These are phyloP conservation scores for Crithidia expoeki DNA, from an alignment of 208 protist species.

Conservation along the genomic window DNA sequence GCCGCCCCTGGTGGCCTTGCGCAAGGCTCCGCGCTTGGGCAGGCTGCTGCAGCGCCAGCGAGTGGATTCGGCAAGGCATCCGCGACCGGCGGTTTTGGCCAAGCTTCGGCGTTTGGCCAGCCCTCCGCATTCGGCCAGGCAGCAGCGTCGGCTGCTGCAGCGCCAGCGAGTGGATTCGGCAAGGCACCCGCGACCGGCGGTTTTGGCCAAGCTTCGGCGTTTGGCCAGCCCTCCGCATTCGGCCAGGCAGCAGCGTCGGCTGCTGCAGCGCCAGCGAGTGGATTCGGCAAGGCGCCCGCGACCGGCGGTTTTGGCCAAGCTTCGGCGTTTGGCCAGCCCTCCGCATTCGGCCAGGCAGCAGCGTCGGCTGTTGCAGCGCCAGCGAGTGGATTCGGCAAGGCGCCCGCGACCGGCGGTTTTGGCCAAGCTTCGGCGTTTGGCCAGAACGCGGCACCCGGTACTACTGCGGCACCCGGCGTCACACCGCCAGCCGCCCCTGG, in stretches of 20 bases:
- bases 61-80: not conserved
- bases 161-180: not conserved
- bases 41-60: not conserved
- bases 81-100: not conserved
- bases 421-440: not conserved
- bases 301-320: not conserved
- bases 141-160: not conserved
- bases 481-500: not conserved
- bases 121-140: not conserved
- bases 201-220: not conserved
- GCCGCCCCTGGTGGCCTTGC: not conserved
- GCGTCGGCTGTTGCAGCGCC: not conserved
- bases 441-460: not conserved
- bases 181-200: not conserved
- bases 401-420: not conserved
- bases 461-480: not conserved
- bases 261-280: no score
- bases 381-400: slow-evolving; percentile 1
- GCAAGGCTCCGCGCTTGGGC: slow-evolving; percentile 3
- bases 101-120: not conserved
- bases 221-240: not conserved
- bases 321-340: not conserved
- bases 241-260: no score
- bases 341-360: not conserved
- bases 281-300: no score